A percentile compares a stretch with the other conserved stretches of the same genome.
Conservation (phyloP, 1,284 basidiomycete species). For the Cystobasidium pallidum region DNA sequence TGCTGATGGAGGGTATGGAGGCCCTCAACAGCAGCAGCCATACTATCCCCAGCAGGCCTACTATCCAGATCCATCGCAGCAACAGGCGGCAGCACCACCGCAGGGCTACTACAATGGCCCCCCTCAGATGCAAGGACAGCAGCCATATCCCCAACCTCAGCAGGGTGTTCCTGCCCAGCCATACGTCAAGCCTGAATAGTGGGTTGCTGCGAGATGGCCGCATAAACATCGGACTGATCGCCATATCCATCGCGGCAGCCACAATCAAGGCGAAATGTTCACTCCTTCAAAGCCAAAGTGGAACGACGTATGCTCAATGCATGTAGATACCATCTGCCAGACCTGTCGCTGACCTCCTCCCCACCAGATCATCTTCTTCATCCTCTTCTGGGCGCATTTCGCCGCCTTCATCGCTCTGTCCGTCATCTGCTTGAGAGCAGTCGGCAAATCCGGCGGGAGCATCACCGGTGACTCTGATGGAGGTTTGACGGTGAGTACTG, state of each 20-base stretch:
- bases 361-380: constrained; percentile 53
- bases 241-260: background rate
- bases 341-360: no score
- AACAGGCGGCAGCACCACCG: background rate
- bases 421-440: constrained; percentile 56
- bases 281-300: constrained; percentile 46
- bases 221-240: background rate
- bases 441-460: constrained; percentile 46
- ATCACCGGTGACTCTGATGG: constrained; percentile 13
- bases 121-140: constrained; percentile 26
- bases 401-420: constrained; percentile 56
- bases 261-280: constrained; percentile 23
- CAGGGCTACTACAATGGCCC: constrained; percentile 33
- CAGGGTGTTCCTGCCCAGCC: background rate
- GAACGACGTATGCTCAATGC: constrained; percentile 39
- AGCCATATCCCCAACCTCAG: constrained; percentile 34
- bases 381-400: constrained; percentile 57
- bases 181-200: constrained; percentile 35
- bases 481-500: constrained; percentile 15
- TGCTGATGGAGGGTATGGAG: background rate
- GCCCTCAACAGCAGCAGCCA: background rate
- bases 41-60: constrained; percentile 13
- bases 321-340: background rate
- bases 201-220: background rate
- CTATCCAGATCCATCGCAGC: constrained; percentile 10